Evolutionary conservation across 352 stramenopile genomes (phyloP).

Genomic region (Phytophthora brassicae): DNA sequence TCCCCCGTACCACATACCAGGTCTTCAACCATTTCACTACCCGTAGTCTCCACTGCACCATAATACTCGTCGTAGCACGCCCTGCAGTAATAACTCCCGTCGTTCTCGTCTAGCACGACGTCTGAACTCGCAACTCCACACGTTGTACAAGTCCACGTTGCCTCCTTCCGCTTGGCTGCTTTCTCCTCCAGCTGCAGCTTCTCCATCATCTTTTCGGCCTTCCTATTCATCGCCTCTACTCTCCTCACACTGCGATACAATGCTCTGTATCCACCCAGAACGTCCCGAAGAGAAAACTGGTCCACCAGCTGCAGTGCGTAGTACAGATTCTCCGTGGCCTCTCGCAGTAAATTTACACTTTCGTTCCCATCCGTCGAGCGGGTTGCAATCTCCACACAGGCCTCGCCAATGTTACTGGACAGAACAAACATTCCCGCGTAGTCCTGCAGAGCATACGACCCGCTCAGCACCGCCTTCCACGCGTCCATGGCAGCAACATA

Average conservation of each 20-base stretch:
- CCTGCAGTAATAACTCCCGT: constrained; percentile 71
- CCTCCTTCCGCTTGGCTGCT: neutral
- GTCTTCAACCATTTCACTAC: neutral
- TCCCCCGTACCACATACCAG: neutral
- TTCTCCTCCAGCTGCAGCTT: constrained; percentile 8
- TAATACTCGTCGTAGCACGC: constrained; percentile 76
- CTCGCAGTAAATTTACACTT: constrained; percentile 14
- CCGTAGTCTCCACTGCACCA: constrained; percentile 15
- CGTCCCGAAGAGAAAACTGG: constrained; percentile 31
- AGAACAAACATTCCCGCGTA: constrained; percentile 68
- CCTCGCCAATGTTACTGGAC: constrained; percentile 68
- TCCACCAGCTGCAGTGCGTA: constrained; percentile 58
- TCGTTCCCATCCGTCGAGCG: neutral
- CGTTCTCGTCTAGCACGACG: constrained; percentile 57
- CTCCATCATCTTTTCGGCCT: constrained; percentile 18
- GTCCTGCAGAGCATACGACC: constrained; percentile 50
- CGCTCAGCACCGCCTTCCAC: constrained; percentile 55
- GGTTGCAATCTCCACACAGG: constrained; percentile 31
- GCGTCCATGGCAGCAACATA: constrained; percentile 34
- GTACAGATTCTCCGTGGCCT: constrained; percentile 40
- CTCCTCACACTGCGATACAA: constrained; percentile 34
- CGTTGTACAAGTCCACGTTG: constrained; percentile 43
- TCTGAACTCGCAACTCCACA: constrained; percentile 32
- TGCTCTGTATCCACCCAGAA: constrained; percentile 25
- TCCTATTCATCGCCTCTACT: constrained; percentile 18